phyloP scores from a whole-genome alignment of 805 yeast genomes.

The Candida xiaguanensis region DNA sequence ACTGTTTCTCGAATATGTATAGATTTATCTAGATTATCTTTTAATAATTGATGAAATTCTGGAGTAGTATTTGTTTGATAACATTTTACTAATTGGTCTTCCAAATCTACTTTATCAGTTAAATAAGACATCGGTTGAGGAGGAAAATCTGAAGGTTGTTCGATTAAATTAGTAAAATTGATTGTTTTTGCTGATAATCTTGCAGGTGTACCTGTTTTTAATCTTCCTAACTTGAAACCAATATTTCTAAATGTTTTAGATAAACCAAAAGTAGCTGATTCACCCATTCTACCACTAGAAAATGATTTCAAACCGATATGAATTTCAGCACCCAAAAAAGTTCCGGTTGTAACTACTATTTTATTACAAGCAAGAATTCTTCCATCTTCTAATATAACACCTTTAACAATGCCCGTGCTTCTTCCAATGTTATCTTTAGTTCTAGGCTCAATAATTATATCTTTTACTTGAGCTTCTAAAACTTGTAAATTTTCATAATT shows the following conservation, averaged over 20 bases:
- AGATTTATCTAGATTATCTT: constrained; percentile 71
- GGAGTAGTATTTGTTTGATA: constrained; percentile 77
- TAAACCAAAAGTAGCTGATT: constrained; percentile 84
- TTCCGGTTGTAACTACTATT: constrained; percentile 92
- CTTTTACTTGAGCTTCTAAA: constrained; percentile 77
- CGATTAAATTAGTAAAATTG: constrained; percentile 56
- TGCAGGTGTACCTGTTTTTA: constrained; percentile 98
- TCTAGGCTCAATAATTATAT: constrained; percentile 59
- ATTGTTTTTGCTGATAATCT: constrained; percentile 72
- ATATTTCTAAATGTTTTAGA: constrained; percentile 71
- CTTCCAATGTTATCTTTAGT: constrained; percentile 35
- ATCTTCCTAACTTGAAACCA: constrained; percentile 81
- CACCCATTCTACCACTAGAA: constrained; percentile 95
- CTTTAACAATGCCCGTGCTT: constrained; percentile 49
- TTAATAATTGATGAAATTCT: constrained; percentile 65
- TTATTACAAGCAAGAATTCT: constrained; percentile 52
- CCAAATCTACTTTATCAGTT: constrained; percentile 63
- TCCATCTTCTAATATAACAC: constrained; percentile 69
- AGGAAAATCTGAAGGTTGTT: constrained; percentile 76
- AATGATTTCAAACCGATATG: constrained; percentile 78
- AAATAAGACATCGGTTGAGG: constrained; percentile 89
- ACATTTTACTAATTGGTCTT: constrained; percentile 59
- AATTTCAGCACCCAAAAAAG: constrained; percentile 90
- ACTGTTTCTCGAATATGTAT: constrained; percentile 92
- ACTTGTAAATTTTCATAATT: constrained; percentile 56